Conservation (phyloP, 176 grass and related monocot species). For the Chrysopogon serrulatus region DNA sequence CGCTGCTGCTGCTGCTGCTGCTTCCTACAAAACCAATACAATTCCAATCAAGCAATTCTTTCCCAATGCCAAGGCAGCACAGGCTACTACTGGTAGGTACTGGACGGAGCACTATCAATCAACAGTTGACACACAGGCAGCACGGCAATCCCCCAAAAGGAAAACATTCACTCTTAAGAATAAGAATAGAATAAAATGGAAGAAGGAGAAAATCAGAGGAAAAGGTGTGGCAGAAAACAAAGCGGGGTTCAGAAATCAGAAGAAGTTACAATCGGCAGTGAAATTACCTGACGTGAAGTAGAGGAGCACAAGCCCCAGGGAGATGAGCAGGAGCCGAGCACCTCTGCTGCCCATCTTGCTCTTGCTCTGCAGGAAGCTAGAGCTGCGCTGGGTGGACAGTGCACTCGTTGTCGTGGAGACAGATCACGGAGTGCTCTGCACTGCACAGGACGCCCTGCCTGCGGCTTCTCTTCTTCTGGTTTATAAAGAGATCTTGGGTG, state of each 20-base stretch:
- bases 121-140: not conserved
- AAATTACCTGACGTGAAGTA: constrained; percentile 46
- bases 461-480: not conserved
- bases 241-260: not conserved
- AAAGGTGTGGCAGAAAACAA: not conserved
- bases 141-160: too few species aligned
- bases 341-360: constrained; percentile 20
- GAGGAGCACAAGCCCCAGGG: constrained; percentile 47
- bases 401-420: not conserved
- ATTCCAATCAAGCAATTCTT: too few species aligned
- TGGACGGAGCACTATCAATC: not conserved
- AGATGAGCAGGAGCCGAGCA: constrained; percentile 27
- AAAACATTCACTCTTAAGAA: not conserved
- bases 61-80: too few species aligned
- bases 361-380: not conserved
- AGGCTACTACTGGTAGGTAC: not conserved
- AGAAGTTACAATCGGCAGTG: not conserved
- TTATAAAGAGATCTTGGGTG: not conserved
- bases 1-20: too few species aligned
- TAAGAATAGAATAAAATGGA: too few species aligned
- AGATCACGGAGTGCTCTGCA: constrained; percentile 2
- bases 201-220: not conserved
- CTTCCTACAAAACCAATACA: not conserved
- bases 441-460: not conserved
- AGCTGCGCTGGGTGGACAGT: not conserved